Conservation (phyloP, 2,329 filamentous ascomycete genomes). For the Rutstroemia sp. region DNA sequence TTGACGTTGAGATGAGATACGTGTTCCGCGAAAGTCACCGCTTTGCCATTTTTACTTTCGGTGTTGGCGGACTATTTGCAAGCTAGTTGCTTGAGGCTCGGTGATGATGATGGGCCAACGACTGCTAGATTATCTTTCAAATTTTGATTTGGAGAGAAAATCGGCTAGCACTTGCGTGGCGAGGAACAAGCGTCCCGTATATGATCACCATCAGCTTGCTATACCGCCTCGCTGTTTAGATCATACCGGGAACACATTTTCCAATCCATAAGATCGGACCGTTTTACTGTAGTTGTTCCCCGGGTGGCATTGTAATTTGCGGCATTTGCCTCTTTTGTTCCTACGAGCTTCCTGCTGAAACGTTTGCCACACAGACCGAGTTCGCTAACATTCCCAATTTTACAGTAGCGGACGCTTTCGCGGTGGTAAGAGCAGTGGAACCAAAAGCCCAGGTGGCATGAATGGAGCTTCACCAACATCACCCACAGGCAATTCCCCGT, state of each 20-base stretch:
- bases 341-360: not conserved
- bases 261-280: no score
- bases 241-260: no score
- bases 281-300: no score
- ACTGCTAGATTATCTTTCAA: no score
- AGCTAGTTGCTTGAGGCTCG: conserved; percentile 5
- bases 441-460: conserved; percentile 43
- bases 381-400: conserved; percentile 20
- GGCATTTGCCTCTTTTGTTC: not conserved
- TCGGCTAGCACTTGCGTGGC: no score
- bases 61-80: not conserved
- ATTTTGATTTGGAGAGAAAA: not conserved
- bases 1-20: not conserved
- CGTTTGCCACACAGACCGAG: not conserved
- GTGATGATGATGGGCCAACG: not conserved
- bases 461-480: conserved; percentile 42
- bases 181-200: no score
- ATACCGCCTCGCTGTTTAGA: no score
- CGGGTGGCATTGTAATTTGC: not conserved
- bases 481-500: conserved; percentile 37
- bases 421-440: conserved; percentile 43
- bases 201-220: no score
- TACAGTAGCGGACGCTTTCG: conserved; percentile 51
- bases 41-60: not conserved
- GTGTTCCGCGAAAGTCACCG: conserved; percentile 1